Percentiles rank a stretch among this genome's conserved stretches.
Conservation (phyloP, 805 yeast species). For the Lipomyces orientalis region DNA sequence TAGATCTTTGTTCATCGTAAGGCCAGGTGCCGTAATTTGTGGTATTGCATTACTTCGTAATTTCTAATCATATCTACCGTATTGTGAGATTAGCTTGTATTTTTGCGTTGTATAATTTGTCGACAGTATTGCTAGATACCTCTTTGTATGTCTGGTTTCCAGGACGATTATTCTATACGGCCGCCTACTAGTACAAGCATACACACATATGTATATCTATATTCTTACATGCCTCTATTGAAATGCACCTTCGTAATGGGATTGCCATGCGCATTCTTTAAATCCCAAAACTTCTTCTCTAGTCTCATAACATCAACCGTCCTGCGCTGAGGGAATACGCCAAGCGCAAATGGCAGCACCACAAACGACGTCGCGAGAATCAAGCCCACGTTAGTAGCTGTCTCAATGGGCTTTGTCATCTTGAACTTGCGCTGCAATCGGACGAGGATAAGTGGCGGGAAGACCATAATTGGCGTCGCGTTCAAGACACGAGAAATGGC, state of each 20-base stretch:
- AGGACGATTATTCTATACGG: not conserved
- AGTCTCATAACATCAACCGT: conserved; percentile 61
- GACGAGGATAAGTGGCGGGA: conserved; percentile 87
- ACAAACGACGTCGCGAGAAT: conserved; percentile 84
- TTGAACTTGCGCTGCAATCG: conserved; percentile 76
- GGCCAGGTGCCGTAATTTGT: too few relatives aligned
- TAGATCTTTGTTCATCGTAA: conserved; percentile 40
- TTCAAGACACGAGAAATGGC: conserved; percentile 93
- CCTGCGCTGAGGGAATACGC: conserved; percentile 91
- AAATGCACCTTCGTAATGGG: conserved; percentile 70
- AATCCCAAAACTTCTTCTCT: conserved; percentile 66
- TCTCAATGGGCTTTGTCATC: conserved; percentile 67
- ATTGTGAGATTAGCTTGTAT: not conserved
- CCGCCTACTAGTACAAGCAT: not conserved
- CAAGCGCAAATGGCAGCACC: conserved; percentile 93
- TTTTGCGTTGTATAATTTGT: not conserved
- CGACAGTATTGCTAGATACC: too few relatives aligned
- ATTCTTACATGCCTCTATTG: conserved; percentile 83
- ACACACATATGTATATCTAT: not conserved
- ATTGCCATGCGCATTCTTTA: conserved; percentile 67
- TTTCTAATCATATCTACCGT: not conserved
- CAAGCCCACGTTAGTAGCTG: conserved; percentile 79
- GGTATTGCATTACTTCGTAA: not conserved
- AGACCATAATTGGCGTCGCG: conserved; percentile 96
- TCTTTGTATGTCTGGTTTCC: too few relatives aligned